Evolutionary conservation across 2,329 filamentous ascomycete species (phyloP), one percentile per base, ranked within the genome.

Genomic region (Coniochaeta ligniaria): DNA sequence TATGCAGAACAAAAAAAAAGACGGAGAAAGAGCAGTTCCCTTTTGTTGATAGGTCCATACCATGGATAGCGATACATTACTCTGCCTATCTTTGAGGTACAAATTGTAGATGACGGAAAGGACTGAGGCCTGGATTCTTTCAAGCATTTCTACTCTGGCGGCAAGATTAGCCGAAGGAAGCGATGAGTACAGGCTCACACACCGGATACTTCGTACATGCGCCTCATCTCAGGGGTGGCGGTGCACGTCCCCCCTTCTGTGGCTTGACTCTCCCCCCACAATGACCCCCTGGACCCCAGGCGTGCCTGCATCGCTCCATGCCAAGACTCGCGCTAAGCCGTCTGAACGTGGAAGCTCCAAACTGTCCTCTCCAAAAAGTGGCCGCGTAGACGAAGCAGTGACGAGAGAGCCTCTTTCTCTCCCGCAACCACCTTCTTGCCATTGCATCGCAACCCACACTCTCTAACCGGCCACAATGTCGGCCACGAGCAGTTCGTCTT

Each of bases 381-480:
- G 47, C 41, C 54, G n/a, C n/a, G 55, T 36, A 52, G 41, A 54
- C 57, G 41, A 59, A 57, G 45, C 22, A 63, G 54, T 50, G 45
- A 60, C 26, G 54, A 56, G 57, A 59, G 58, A 52, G 22, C 24
- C 22, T 17, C 12, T 20, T 20, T 57, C 58, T 41, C 57, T 57
- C 52, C 38, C 16, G 16, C 38, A 52, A 28, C 55, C 22, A 52
- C 26, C 47, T 52, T 60, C 31, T 36, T 36, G n/a, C 54, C 28
- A 57, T 57, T 57, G 54, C 28, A 35, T 57, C 26, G 47, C 52
- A 58, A 60, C 61, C 61, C 35, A 58, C 56, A 45, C 56, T 58
- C 56, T 58, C 56, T 58, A 12, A 45, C 35, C 56, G 72, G 71
- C 73, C 74, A 78, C 67, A 63, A 80, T 80, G 78, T 74, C 76